Evolutionary conservation across 73 alveolate genomes (phyloP), one percentile per base, ranked within the genome.

Genomic region (Paramecium sonneborni): DNA sequence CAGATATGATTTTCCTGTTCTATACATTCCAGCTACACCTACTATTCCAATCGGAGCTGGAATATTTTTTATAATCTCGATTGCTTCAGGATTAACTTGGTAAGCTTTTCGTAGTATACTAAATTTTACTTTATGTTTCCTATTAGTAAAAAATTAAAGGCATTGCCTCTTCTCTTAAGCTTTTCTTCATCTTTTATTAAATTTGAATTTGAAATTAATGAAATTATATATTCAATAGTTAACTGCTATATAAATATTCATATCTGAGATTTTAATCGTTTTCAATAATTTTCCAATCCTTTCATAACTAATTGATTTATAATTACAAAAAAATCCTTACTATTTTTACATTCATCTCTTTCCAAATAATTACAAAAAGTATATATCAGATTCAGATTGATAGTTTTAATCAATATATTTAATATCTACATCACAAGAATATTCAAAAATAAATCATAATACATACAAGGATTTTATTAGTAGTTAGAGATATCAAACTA

Each of bases 11-110:
- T 98, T 98, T 8, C 99, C 99, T 48, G 99, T 98, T 93, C 99
- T 90, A 74, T 98, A 97, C 98, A 98, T 95, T n/a, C 99, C 99
- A 62, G 99, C 99, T 23, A 98, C 99, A 34, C 99, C 98, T 11
- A 98, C 96, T 26, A 98, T 96, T 21, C 99, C 99, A 34, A 98
- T 86, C 0, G 98, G 98, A 41, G 93, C 96, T 79, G 97, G 95
- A 14, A 97, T 72, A 41, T 93, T 84, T 76, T 92, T 52, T 32
- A 98, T 85, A 48, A 98, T 93, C 70, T 96, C 96, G 32, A 88
- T 89, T 5, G 99, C 99, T 48, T 97, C 99, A 26, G 85, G 91
- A 72, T 70, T 88, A 30, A 88, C 85, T 82, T 88, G 43, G 57
- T 88, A 88, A 38, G 91, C 94, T 85, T 46, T 26, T 21, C 9